These are phyloP conservation scores for Metschnikowia continentalis DNA, from an alignment of 805 yeast species.

Conservation along the genomic window DNA sequence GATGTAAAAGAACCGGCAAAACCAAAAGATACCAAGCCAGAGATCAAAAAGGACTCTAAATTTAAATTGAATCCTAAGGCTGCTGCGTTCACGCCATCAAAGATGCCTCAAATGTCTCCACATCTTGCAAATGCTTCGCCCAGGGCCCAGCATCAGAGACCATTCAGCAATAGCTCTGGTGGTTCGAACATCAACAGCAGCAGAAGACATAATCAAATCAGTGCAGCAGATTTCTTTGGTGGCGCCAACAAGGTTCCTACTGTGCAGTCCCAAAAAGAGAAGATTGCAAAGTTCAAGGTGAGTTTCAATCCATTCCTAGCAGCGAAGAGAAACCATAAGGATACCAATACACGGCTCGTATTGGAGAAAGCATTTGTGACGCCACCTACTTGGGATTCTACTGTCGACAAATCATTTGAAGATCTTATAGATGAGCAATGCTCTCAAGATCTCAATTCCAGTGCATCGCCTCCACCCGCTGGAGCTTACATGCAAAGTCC, in stretches of 20 bases:
- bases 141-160: constrained; percentile 29
- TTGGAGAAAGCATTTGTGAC: constrained; percentile 66
- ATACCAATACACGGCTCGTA: constrained; percentile 19
- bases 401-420: constrained; percentile 54
- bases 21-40: constrained; percentile 2
- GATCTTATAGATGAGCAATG: constrained; percentile 43
- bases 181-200: constrained; percentile 9
- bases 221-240: constrained; percentile 42
- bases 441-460: constrained; percentile 1
- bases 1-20: constrained; percentile 5
- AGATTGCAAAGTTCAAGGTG: constrained; percentile 33
- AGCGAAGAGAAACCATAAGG: constrained; percentile 32
- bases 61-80: constrained; percentile 71
- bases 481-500: constrained; percentile 33
- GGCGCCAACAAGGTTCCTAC: constrained; percentile 38
- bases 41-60: constrained; percentile 21
- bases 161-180: constrained; percentile 22
- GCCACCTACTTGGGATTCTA: constrained; percentile 73
- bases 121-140: constrained; percentile 33
- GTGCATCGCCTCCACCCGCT: constrained; percentile 13
- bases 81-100: constrained; percentile 56
- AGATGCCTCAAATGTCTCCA: constrained; percentile 25
- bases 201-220: constrained; percentile 35
- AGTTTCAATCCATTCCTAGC: constrained; percentile 53
- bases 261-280: constrained; percentile 30